phyloP scores from a whole-genome alignment of 106 monocot genomes.

The Phalaenopsis aphrodite region DNA sequence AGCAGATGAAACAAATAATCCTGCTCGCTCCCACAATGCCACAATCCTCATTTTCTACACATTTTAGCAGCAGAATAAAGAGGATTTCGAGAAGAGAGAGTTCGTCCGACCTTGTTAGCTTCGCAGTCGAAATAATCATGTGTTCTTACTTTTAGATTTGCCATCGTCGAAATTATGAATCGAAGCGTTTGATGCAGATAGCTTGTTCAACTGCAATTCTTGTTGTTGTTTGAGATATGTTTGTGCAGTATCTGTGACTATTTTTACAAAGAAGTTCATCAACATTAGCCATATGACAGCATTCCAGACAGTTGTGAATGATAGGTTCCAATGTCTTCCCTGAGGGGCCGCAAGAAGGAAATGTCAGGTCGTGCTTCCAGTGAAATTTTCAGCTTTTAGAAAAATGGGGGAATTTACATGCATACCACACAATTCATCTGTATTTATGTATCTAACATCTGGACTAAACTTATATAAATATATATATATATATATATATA shows the following conservation, averaged over 20 bases:
- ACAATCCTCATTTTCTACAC: not conserved
- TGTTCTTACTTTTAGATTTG: not conserved
- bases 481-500: no score
- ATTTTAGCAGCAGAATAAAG: not conserved
- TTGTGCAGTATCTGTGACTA: constrained; percentile 73
- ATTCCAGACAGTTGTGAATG: constrained; percentile 77
- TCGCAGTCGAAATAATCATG: not conserved
- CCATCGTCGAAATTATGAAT: not conserved
- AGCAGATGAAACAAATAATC: not conserved
- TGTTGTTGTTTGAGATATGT: constrained; percentile 57
- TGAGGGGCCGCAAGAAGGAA: constrained; percentile 2
- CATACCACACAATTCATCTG: no score
- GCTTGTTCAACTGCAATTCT: constrained; percentile 41
- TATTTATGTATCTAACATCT: no score
- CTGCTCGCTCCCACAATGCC: not conserved
- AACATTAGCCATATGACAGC: constrained; percentile 75
- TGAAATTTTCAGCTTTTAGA: not conserved
- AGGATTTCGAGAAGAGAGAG: not conserved
- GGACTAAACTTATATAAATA: no score
- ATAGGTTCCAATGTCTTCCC: constrained; percentile 71
- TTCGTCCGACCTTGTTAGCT: not conserved
- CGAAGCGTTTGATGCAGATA: constrained; percentile 5
- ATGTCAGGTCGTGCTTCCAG: not conserved
- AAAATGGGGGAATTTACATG: no score
- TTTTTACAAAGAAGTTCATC: constrained; percentile 67